These are phyloP conservation scores for Sarcodon sp. DNA, from an alignment of 768 basidiomycete genomes.

Conservation along the genomic window DNA sequence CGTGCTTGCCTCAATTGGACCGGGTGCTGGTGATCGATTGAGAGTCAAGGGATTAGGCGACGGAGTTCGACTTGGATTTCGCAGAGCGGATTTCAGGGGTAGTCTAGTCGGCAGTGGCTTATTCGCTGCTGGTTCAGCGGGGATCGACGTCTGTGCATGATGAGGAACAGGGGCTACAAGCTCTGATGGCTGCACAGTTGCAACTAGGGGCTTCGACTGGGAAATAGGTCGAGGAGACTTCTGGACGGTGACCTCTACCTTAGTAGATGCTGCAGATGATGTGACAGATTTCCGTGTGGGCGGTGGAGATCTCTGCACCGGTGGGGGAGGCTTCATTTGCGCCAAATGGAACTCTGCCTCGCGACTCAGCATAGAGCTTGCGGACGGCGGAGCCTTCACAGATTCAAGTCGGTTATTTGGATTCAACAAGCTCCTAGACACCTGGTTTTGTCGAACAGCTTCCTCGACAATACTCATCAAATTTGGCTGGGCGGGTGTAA, in stretches of 20 bases:
- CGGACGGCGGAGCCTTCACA: conserved; percentile 34
- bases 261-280: background rate
- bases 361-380: conserved; percentile 11
- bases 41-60: conserved; percentile 10
- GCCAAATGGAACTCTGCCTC: background rate
- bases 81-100: conserved; percentile 53
- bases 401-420: conserved; percentile 22
- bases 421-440: conserved; percentile 13
- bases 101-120: conserved; percentile 22
- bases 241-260: background rate
- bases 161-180: background rate
- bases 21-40: conserved; percentile 1
- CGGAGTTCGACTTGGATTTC: conserved; percentile 22
- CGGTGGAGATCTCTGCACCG: background rate
- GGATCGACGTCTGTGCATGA: background rate
- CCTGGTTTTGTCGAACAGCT: conserved; percentile 30
- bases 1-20: background rate
- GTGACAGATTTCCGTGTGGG: background rate
- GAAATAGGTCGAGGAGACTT: background rate
- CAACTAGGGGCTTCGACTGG: background rate
- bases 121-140: background rate
- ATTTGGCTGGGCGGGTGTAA: conserved; percentile 16
- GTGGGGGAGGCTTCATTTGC: background rate
- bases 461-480: conserved; percentile 63
- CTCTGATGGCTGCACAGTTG: background rate